Percentiles rank a stretch among this genome's conserved stretches.
Conservation (phyloP, 2,329 filamentous ascomycete species). For the Pezicula radicicola region DNA sequence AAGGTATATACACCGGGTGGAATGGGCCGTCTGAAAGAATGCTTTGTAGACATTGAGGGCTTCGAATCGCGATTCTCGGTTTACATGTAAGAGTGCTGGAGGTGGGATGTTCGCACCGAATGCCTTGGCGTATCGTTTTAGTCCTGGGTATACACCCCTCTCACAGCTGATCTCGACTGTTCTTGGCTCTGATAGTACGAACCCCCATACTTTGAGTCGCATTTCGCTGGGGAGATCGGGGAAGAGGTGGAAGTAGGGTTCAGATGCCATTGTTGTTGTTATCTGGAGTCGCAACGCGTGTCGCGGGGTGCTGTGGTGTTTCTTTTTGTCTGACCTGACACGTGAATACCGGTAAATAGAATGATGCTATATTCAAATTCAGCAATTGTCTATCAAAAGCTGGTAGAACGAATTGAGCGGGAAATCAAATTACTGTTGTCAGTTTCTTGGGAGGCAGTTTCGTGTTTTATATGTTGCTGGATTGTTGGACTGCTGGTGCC, state of each 20-base stretch:
- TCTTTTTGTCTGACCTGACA: no score
- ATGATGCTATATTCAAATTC: no score
- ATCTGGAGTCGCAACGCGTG: no score
- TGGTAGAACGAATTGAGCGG: no score
- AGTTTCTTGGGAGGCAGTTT: no score
- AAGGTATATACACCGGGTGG: conserved; percentile 16
- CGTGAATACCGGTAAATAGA: no score
- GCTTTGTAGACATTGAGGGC: conserved; percentile 11
- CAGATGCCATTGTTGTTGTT: not conserved
- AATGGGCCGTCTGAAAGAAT: conserved; percentile 10
- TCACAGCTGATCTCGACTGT: conserved; percentile 15
- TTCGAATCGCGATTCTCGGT: conserved; percentile 24
- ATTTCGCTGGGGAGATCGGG: conserved; percentile 23
- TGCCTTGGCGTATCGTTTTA: conserved; percentile 6
- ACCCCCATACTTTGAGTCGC: conserved; percentile 23
- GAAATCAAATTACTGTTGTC: no score
- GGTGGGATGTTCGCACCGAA: conserved; percentile 18
- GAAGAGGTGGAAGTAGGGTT: conserved; percentile 21
- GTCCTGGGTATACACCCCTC: conserved; percentile 3
- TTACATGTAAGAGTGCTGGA: conserved; percentile 24
- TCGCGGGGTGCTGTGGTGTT: no score
- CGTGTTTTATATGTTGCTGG: no score
- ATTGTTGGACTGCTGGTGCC: no score
- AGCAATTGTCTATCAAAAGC: no score
- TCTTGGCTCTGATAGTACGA: conserved; percentile 12